Conservation (phyloP, 345 rosid species). For the Viola odorata region DNA sequence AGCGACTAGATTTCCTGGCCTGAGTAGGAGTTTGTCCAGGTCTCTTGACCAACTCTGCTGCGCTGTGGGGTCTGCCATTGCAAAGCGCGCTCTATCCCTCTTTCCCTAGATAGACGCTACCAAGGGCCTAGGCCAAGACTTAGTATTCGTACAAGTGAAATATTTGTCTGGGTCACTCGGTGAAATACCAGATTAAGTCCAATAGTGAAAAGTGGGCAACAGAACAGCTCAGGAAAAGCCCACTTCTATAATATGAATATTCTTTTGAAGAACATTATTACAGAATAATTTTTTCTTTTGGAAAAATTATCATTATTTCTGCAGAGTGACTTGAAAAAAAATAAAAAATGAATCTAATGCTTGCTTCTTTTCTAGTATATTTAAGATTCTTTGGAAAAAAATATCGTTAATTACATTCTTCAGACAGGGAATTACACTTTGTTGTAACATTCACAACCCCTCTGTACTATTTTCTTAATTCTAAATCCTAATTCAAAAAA, state of each 20-base stretch:
- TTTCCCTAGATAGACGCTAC: too few species aligned
- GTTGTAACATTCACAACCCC: neutral
- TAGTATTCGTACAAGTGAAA: too few species aligned
- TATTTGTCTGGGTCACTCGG: too few species aligned
- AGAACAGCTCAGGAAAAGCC: too few species aligned
- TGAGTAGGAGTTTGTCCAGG: constrained; percentile 90
- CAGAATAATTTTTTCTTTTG: too few species aligned
- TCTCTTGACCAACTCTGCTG: constrained; percentile 68
- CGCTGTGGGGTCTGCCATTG: constrained; percentile 48
- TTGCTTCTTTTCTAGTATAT: neutral
- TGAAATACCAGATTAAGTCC: too few species aligned
- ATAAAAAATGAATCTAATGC: neutral
- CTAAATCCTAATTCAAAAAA: neutral
- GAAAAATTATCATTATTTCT: neutral
- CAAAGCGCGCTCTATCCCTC: neutral
- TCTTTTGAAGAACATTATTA: too few species aligned
- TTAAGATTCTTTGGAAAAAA: neutral
- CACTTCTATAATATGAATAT: too few species aligned
- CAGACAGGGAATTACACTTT: neutral
- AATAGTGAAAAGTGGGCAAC: too few species aligned
- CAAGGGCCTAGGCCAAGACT: too few species aligned
- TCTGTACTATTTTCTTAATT: neutral
- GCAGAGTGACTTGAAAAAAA: neutral
- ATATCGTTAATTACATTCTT: neutral
- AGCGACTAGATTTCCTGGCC: constrained; percentile 86